phyloP scores from a whole-genome alignment of 176 grass and related monocot species.

The Oropetium thomaeum region DNA sequence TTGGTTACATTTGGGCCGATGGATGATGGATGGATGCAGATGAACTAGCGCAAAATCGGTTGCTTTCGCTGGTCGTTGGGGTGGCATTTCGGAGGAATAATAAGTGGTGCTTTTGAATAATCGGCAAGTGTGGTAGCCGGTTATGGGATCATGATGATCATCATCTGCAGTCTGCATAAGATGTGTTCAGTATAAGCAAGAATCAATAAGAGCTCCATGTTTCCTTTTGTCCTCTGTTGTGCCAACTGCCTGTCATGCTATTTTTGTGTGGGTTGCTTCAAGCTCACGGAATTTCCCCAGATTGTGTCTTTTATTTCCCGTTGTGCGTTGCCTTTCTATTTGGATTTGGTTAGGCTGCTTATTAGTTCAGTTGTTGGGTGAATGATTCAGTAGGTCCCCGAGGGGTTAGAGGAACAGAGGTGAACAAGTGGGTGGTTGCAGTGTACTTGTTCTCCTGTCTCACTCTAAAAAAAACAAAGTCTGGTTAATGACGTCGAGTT shows the following conservation, averaged over 20 bases:
- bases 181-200: conserved; percentile 26
- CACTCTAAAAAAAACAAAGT: not conserved
- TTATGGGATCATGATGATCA: conserved; percentile 7
- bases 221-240: conserved; percentile 5
- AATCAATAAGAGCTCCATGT: conserved; percentile 41
- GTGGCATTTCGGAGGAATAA: conserved; percentile 3
- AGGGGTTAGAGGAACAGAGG: not conserved
- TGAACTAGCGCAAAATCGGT: conserved; percentile 27
- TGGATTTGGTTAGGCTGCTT: not conserved
- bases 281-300: not conserved
- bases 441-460: not conserved
- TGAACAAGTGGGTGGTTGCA: conserved; percentile 23
- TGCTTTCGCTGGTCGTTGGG: conserved; percentile 11
- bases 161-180: conserved; percentile 6
- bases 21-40: conserved; percentile 16
- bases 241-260: not conserved
- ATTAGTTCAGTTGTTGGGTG: not conserved
- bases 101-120: conserved; percentile 22
- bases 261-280: conserved; percentile 25
- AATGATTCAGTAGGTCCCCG: not conserved
- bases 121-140: not conserved
- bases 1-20: conserved; percentile 61
- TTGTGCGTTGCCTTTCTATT: not conserved
- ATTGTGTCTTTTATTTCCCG: not conserved
- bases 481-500: conserved; percentile 26